These are phyloP conservation scores for Collariella sp. DNA, from an alignment of 495 filamentous ascomycete genomes.

Conservation along the genomic window DNA sequence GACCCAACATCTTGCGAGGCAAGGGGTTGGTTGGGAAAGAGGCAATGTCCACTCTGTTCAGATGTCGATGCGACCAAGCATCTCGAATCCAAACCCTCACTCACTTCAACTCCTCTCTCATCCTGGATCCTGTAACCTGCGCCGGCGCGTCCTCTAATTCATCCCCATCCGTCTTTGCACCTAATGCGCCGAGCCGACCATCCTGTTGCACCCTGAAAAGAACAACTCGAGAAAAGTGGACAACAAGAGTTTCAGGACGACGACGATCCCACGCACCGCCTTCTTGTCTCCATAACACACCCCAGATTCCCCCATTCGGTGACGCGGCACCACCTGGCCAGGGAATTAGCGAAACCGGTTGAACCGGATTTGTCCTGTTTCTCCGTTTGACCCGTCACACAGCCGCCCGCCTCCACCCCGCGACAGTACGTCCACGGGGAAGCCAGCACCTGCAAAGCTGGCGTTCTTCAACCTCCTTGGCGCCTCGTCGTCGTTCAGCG, in stretches of 20 bases:
- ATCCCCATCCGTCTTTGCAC: not conserved
- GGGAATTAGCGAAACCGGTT: not conserved
- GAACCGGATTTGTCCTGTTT: not conserved
- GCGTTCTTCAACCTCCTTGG: constrained; percentile 32
- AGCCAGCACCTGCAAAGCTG: constrained; percentile 25
- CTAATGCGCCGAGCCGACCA: not conserved
- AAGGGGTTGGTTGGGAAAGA: not conserved
- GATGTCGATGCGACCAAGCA: not conserved
- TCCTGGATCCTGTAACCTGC: not conserved
- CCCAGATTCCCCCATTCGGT: not conserved
- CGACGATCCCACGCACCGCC: not conserved
- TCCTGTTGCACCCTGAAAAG: not conserved
- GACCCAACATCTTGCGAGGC: not conserved
- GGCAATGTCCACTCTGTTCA: constrained; percentile 7
- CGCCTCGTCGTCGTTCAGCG: constrained; percentile 37
- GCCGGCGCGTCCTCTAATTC: not conserved
- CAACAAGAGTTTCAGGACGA: not conserved
- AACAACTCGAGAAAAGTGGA: not conserved
- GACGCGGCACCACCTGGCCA: constrained; percentile 1
- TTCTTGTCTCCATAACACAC: not conserved
- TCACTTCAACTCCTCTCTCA: not conserved
- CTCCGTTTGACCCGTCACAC: not conserved
- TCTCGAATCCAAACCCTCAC: not conserved
- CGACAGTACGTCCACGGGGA: not conserved
- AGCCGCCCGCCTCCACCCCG: not conserved